phyloP scores from a whole-genome alignment of 2,329 filamentous ascomycete species.

The Neodidymelliopsis sp. region DNA sequence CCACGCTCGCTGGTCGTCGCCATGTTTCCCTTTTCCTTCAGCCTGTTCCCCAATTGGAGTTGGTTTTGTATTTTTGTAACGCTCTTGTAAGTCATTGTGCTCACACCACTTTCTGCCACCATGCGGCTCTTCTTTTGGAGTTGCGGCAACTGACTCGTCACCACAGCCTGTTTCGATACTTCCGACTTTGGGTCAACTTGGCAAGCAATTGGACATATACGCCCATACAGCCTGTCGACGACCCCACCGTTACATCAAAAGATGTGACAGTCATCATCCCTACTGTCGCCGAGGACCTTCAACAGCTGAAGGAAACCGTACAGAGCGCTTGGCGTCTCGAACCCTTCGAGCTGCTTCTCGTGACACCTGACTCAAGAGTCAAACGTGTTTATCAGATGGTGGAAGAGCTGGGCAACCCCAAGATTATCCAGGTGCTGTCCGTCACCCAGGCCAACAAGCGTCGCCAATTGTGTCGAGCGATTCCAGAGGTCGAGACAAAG shows the following conservation, averaged over 20 bases:
- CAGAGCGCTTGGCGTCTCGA: conserved; percentile 76
- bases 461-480: conserved; percentile 88
- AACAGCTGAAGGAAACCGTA: conserved; percentile 82
- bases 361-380: conserved; percentile 84
- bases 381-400: conserved; percentile 70
- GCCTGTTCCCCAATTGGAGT: conserved; percentile 50
- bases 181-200: conserved; percentile 84
- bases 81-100: conserved; percentile 43
- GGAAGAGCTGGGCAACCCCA: conserved; percentile 51
- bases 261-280: conserved; percentile 96
- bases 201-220: conserved; percentile 80
- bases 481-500: conserved; percentile 80
- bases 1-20: conserved; percentile 48
- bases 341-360: conserved; percentile 78
- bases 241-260: conserved; percentile 78
- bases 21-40: conserved; percentile 50
- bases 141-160: conserved; percentile 32
- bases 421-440: conserved; percentile 75
- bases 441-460: conserved; percentile 93
- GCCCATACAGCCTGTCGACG: conserved; percentile 81
- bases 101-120: conserved; percentile 11
- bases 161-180: conserved; percentile 82
- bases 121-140: conserved; percentile 8
- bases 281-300: conserved; percentile 85
- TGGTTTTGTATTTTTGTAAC: conserved; percentile 48